phyloP scores from a whole-genome alignment of 2,329 filamentous ascomycete species.

The Colletotrichum echinochloae region DNA sequence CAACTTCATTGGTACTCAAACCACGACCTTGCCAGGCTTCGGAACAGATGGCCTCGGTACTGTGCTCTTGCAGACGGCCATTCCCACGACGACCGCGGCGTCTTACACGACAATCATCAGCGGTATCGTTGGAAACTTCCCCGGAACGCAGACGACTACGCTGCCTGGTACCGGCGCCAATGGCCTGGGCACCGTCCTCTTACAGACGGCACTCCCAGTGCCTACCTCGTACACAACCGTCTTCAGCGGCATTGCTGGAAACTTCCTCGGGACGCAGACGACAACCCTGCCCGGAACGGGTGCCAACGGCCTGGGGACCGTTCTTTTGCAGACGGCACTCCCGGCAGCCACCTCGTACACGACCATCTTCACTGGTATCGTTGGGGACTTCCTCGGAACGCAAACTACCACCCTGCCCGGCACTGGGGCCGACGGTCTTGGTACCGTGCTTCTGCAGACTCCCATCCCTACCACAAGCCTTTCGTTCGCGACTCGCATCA shows the following conservation, averaged over 20 bases:
- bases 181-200: slow-evolving; percentile 12
- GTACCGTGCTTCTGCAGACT: slow-evolving; percentile 21
- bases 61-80: slow-evolving; percentile 12
- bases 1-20: slow-evolving; percentile 1
- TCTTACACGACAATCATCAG: slow-evolving; percentile 18
- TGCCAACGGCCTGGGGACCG: background rate
- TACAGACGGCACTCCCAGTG: slow-evolving; percentile 18
- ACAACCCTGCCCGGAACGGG: slow-evolving; percentile 17
- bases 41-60: background rate
- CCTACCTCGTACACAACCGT: slow-evolving; percentile 18
- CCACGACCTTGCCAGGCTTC: background rate
- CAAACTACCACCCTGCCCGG: slow-evolving; percentile 17
- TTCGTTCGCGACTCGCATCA: slow-evolving; percentile 17
- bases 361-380: slow-evolving; percentile 7
- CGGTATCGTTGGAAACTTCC: slow-evolving; percentile 7
- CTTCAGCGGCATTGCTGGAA: slow-evolving; percentile 10
- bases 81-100: background rate
- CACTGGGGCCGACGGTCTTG: background rate
- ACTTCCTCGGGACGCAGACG: slow-evolving; percentile 16
- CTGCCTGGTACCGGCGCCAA: background rate
- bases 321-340: slow-evolving; percentile 22
- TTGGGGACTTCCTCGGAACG: slow-evolving; percentile 20
- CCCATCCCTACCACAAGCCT: slow-evolving; percentile 20
- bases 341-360: slow-evolving; percentile 17
- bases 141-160: slow-evolving; percentile 5